Evolutionary conservation across 345 rosid species (phyloP).

Genomic region (Hevea brasiliensis): DNA sequence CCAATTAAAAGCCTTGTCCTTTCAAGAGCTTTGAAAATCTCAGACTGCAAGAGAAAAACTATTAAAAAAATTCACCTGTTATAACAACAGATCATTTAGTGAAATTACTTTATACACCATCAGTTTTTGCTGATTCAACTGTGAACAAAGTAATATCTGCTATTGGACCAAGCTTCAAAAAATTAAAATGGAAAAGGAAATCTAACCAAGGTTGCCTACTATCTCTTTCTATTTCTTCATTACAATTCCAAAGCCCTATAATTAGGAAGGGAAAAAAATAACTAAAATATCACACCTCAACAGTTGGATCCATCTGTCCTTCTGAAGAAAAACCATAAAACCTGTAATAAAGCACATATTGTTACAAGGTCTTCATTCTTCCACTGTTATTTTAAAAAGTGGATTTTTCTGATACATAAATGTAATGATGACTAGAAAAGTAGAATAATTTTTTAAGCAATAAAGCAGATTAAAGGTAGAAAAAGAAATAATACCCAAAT

Average conservation of each 20-base stretch:
- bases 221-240: neutral
- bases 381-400: slow-evolving; percentile 5
- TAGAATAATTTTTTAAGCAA: neutral
- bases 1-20: slow-evolving; percentile 78
- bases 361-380: slow-evolving; percentile 4
- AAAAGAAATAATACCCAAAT: neutral
- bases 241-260: neutral
- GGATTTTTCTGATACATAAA: neutral
- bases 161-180: neutral
- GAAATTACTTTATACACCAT: slow-evolving; percentile 3
- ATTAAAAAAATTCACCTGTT: slow-evolving; percentile 11
- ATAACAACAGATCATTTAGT: neutral
- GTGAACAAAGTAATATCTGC: neutral
- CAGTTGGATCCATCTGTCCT: slow-evolving; percentile 87
- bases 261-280: neutral
- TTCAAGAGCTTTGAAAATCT: slow-evolving; percentile 80
- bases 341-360: slow-evolving; percentile 40
- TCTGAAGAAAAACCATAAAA: slow-evolving; percentile 91
- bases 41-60: slow-evolving; percentile 57
- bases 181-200: neutral
- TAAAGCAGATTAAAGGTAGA: neutral
- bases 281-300: slow-evolving; percentile 55
- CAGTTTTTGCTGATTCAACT: slow-evolving; percentile 8
- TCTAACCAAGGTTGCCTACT: neutral
- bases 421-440: neutral